A percentile compares a stretch with the other conserved stretches of the same genome.
Evolutionary conservation across 1,139 yeast species (phyloP).

Genomic region (Yamadazyma kanchanaburiensis): DNA sequence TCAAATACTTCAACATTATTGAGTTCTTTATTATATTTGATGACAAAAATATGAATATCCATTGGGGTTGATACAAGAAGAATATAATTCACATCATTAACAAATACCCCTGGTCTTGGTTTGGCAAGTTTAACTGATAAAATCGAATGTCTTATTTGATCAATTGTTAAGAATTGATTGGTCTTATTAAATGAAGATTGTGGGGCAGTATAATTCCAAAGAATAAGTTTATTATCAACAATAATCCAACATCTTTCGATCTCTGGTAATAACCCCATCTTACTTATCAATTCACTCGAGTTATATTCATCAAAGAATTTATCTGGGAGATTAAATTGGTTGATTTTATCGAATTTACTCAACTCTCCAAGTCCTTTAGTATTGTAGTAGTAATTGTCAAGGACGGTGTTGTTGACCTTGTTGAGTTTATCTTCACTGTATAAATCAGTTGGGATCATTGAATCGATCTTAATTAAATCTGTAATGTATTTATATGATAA

Average conservation of each 20-base stretch:
- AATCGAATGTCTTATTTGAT: constrained; percentile 77
- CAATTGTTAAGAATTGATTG: constrained; percentile 74
- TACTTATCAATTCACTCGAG: constrained; percentile 63
- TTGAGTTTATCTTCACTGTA: constrained; percentile 38
- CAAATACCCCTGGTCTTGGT: constrained; percentile 80
- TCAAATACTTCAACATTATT: constrained; percentile 70
- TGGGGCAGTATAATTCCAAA: constrained; percentile 76
- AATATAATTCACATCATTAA: constrained; percentile 69
- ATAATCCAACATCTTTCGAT: constrained; percentile 86
- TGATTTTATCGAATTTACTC: constrained; percentile 74
- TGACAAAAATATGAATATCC: constrained; percentile 74
- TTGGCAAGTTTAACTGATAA: constrained; percentile 70
- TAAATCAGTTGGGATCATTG: constrained; percentile 44
- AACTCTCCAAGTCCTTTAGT: constrained; percentile 48
- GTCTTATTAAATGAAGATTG: constrained; percentile 48
- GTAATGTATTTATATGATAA: constrained; percentile 44
- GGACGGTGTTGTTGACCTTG: constrained; percentile 31
- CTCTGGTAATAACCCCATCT: constrained; percentile 82
- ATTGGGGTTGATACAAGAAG: constrained; percentile 77
- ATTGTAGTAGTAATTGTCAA: constrained; percentile 45
- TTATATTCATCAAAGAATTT: constrained; percentile 74
- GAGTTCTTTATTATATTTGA: constrained; percentile 50
- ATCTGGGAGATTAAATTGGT: constrained; percentile 76
- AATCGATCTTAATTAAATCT: constrained; percentile 43
- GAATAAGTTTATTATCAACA: constrained; percentile 73